phyloP scores from a whole-genome alignment of 225 moss, liverwort and hornwort genomes.

The Pleurozium schreberi region DNA sequence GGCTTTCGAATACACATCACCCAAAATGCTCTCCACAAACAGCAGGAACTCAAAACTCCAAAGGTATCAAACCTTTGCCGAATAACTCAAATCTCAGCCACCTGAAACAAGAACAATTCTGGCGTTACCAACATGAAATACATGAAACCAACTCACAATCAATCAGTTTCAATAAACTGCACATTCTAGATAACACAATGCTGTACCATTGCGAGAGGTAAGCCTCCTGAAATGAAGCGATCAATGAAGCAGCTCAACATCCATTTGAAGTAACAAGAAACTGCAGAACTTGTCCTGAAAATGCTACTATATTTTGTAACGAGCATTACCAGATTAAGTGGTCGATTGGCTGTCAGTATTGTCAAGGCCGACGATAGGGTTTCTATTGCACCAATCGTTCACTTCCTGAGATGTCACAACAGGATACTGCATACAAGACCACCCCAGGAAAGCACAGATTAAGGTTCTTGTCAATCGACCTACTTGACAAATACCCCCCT shows the following conservation, averaged over 20 bases:
- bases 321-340: conserved; percentile 31
- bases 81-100: conserved; percentile 3
- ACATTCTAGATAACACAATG: not conserved
- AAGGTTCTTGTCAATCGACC: not conserved
- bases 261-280: not conserved
- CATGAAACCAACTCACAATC: not conserved
- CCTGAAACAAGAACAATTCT: not conserved
- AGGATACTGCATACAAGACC: conserved; percentile 37
- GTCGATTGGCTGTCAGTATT: conserved; percentile 85
- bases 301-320: not conserved
- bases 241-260: not conserved
- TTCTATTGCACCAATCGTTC: conserved; percentile 13
- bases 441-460: not conserved
- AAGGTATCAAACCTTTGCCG: not conserved
- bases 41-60: not conserved
- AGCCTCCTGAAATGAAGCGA: not conserved
- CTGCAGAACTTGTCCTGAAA: not conserved
- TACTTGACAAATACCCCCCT: not conserved
- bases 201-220: not conserved
- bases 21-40: not conserved
- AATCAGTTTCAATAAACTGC: not conserved
- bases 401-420: conserved; percentile 68
- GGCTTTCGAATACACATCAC: not conserved
- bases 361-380: conserved; percentile 29
- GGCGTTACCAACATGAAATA: not conserved